These are phyloP conservation scores for Aspergillus arachidicola DNA, from an alignment of 2,329 filamentous ascomycete genomes.

Conservation along the genomic window DNA sequence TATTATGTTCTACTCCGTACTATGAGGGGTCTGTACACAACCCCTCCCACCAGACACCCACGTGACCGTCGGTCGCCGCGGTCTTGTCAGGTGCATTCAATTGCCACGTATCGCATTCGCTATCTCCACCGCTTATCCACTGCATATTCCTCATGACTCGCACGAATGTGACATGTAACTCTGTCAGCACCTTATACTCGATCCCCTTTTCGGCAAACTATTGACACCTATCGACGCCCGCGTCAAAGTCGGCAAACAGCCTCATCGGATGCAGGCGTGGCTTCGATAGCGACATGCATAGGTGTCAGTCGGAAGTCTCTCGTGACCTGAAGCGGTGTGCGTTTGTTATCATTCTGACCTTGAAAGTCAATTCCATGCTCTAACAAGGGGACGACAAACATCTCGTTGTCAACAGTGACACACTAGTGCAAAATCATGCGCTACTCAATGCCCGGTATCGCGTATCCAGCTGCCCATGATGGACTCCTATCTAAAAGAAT, in stretches of 20 bases:
- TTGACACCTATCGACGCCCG: neutral
- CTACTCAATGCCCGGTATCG: neutral
- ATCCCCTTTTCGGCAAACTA: neutral
- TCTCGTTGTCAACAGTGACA: neutral
- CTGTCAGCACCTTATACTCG: neutral
- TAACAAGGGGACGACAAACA: neutral
- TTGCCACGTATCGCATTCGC: neutral
- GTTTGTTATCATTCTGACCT: neutral
- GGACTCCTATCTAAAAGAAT: neutral
- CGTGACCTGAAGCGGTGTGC: neutral
- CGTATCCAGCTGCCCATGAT: neutral
- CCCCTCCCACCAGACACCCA: neutral
- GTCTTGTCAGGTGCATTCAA: neutral
- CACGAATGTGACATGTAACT: neutral
- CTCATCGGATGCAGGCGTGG: neutral
- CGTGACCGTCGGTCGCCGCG: neutral
- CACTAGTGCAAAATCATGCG: neutral
- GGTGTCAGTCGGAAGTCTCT: neutral
- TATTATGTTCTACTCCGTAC: neutral
- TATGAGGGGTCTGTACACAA: neutral
- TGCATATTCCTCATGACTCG: neutral
- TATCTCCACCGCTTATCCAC: neutral
- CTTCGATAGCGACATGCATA: neutral
- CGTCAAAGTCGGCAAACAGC: neutral
- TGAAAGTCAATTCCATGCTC: neutral